Conservation (phyloP, 352 stramenopile species). For the Pythium vanterpoolii region DNA sequence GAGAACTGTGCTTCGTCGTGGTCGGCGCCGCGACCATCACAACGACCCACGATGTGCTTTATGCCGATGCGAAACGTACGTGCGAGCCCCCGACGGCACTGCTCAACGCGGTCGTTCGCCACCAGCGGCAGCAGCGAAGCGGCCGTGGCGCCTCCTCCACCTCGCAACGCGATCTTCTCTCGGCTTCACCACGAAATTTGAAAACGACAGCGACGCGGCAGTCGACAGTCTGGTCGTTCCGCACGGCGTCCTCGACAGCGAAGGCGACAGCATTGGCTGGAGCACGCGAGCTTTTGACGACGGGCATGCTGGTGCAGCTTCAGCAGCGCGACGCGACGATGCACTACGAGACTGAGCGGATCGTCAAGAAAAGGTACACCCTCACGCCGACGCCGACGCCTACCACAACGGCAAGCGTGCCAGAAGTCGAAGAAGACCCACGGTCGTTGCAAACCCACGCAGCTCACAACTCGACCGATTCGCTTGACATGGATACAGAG, state of each 20-base stretch:
- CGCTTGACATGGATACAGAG: too few relatives aligned
- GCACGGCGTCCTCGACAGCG: background rate
- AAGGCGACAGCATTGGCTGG: background rate
- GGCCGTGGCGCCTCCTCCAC: background rate
- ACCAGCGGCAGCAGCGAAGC: conserved; percentile 12
- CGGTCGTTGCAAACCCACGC: background rate
- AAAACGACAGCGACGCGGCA: background rate
- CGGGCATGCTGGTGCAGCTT: conserved; percentile 20
- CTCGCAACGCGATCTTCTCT: background rate
- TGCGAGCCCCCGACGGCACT: conserved; percentile 1
- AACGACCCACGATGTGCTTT: conserved; percentile 12
- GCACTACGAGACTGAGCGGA: conserved; percentile 23
- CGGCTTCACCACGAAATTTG: background rate
- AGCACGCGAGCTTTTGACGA: conserved; percentile 4
- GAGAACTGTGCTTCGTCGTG: conserved; percentile 32
- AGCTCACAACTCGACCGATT: background rate
- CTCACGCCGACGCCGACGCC: background rate
- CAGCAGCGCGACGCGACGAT: conserved; percentile 9
- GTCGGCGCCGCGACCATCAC: conserved; percentile 26
- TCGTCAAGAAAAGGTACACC: conserved; percentile 21
- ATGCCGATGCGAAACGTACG: conserved; percentile 11
- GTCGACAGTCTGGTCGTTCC: conserved; percentile 13
- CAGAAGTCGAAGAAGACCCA: background rate
- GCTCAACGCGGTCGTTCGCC: conserved; percentile 1
- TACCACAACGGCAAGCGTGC: background rate